Evolutionary conservation across 2,329 filamentous ascomycete species (phyloP).

Genomic region (Claviceps capensis): DNA sequence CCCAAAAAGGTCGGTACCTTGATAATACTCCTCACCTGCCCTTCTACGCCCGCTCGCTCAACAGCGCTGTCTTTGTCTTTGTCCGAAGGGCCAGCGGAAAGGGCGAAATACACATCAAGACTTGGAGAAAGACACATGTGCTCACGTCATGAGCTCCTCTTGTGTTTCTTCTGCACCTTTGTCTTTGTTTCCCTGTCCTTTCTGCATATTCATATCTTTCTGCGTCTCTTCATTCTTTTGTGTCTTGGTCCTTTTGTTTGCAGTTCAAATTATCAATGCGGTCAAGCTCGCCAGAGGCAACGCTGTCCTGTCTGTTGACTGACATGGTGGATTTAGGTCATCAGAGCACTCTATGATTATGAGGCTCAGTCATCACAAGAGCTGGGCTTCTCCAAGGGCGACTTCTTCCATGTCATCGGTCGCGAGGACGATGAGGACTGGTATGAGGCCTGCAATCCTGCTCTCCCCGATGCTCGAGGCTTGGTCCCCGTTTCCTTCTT

Average conservation of each 20-base stretch:
- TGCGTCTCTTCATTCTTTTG: not conserved
- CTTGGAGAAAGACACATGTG: not conserved
- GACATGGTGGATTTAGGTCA: conserved; percentile 48
- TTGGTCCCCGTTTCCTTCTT: conserved; percentile 92
- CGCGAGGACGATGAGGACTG: conserved; percentile 89
- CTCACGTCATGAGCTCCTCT: not conserved
- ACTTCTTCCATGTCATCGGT: conserved; percentile 96
- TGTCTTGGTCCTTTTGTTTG: not conserved
- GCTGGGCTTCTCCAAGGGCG: conserved; percentile 83
- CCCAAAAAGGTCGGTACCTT: conserved; percentile 66
- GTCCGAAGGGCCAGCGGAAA: not conserved
- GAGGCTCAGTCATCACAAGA: conserved; percentile 63
- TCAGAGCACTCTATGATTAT: conserved; percentile 92
- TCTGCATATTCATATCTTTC: not conserved
- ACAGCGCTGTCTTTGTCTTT: not conserved
- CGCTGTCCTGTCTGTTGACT: not conserved
- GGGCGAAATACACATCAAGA: not conserved
- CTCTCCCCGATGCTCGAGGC: conserved; percentile 72
- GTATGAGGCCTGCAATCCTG: conserved; percentile 97
- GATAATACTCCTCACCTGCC: not conserved
- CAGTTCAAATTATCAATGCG: not conserved
- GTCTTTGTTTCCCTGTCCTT: not conserved
- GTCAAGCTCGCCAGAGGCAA: not conserved
- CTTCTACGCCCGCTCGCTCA: not conserved
- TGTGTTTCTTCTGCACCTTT: not conserved